Base-by-base conservation (phyloP, 2,329 filamentous ascomycete species). In the Phyllosticta capitalensis region DNA sequence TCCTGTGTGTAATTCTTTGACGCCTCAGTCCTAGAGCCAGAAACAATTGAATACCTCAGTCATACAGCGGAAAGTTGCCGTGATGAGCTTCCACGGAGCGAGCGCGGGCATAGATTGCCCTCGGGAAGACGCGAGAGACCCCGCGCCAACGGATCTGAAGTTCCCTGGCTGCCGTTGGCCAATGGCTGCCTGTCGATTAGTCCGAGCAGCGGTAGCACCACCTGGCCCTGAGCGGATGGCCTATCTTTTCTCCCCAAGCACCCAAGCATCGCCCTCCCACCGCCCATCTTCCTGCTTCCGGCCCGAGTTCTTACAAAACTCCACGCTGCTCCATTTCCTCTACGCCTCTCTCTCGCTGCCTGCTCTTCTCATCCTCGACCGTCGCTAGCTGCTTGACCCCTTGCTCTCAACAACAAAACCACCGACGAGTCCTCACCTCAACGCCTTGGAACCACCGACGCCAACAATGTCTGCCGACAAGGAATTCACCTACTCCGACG, bases 401-500 rank as follows among this genome's bases (percentile, higher is more conserved):
- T 17, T 19, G 9, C 57, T 19, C 38, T 52, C 20, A 5, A 14
- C 30, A 22, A 17, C 20, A 9, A 6, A 22, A 24, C 38, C 24
- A 22, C 38, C 51, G 24, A 51, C 38, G 50, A 26, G 7, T n/a
- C 45, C 55, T 52, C 17, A 21, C 14, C 21, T 21, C 50, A 21
- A 52, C 50, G 20, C n/a, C 5, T n/a, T n/a, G 2, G 38, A 17
- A n/a, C 38, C 38, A 45, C 38, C 38, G 6, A 4, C 2, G 4
- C 17, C 30, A 38, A 67, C 64, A 65, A 74, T 73, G 71, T 61
- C 59, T 33, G 67, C 70, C 64, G 53, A 68, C 65, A 70, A 72
- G 67, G 69, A 72, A 68, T 73, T 67, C 67, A 73, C 69, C 64
- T 74, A 72, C 70, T 72, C 71, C 50, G 72, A 74, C 59, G 71